These are phyloP conservation scores for Corymbia citriodora DNA, from an alignment of 441 rosid species.

Conservation along the genomic window DNA sequence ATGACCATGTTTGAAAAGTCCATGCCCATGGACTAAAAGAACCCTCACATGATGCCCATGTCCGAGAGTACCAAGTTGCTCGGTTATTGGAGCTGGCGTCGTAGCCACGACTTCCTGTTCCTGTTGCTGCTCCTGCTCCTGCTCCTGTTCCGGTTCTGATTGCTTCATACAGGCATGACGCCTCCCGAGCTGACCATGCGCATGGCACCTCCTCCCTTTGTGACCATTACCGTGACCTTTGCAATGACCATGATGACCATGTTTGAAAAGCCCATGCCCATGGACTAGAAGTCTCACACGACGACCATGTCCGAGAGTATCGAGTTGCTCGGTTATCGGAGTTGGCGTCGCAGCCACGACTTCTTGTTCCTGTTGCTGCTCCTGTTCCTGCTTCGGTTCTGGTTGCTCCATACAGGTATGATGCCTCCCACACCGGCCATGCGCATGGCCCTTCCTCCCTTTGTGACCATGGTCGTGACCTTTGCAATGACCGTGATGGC, in stretches of 20 bases:
- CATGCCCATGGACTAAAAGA: neutral
- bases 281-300: neutral
- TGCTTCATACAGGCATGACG: neutral
- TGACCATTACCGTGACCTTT: neutral
- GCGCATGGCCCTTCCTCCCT: neutral
- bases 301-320: neutral
- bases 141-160: neutral
- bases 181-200: neutral
- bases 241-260: neutral
- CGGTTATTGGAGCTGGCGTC: neutral
- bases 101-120: neutral
- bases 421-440: neutral
- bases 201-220: neutral
- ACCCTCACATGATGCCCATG: neutral
- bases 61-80: neutral
- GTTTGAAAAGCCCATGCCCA: neutral
- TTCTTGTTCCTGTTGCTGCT: neutral
- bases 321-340: neutral
- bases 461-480: neutral
- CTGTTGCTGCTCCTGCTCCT: neutral
- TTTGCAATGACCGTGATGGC: neutral
- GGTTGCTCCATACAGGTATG: neutral
- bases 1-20: neutral
- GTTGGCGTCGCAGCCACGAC: neutral
- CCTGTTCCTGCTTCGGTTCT: neutral